Evolutionary conservation across 805 yeast genomes (phyloP), one percentile per base, ranked within the genome.

Genomic region (Starmera caribaea): DNA sequence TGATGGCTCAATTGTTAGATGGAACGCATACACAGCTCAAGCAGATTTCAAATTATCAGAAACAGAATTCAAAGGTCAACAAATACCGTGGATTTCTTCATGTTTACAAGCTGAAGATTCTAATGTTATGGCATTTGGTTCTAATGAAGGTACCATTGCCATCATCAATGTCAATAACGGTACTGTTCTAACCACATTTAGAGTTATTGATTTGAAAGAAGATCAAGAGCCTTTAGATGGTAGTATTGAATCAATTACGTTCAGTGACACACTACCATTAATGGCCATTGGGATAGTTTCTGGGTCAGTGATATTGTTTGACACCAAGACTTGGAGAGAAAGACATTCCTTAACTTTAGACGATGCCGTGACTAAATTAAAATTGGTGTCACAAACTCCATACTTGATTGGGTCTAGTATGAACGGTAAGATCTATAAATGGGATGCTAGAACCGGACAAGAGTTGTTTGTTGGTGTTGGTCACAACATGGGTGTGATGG

Each of bases 401-500:
- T 47, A 64, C 31, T 65, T 92, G 41, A 62, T 82, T 31, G 92
- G 81, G 1, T 69, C 87, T 5, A 75, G 84, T 41, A 85, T 86
- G 80, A 83, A 88, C 56, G 97, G 97, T 42, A 75, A 74, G 49
- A 74, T 92, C 30, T 81, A 80, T 61, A 79, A 81, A 59, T 88
- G 87, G 83, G 97, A 92, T 60, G 79, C 83, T 7, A 79, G 96
- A 64, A 81, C 88, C 3, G 95, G 95, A 42, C 76, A 73, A 43
- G 79, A 76, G 52, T 61, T 81, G 42, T 83, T 81, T 64, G 81
- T 72, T 29, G 92, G 94, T 46, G 76, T 77, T 32, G 99, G 98
- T 16, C 98, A 92, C 59, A 83, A 82, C 61, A 84, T 85, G 83
- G 97, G 97, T 45, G 79, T 92, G 15, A 70, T 92, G 46, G 97